These are phyloP conservation scores for Parachaetomium inaequale DNA, from an alignment of 495 filamentous ascomycete genomes.

Conservation along the genomic window DNA sequence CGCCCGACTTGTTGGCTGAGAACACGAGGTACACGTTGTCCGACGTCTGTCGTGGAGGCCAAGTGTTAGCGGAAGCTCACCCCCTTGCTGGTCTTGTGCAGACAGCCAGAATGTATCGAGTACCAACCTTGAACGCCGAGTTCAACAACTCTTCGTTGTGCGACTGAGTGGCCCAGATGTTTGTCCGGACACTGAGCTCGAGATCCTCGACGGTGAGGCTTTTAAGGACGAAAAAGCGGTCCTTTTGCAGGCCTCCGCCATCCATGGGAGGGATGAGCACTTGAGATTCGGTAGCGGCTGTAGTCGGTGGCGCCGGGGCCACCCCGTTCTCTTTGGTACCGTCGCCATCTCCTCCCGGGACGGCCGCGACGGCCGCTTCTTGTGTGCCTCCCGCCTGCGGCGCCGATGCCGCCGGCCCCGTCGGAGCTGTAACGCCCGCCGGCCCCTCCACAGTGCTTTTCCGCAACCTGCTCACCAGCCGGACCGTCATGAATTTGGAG, in stretches of 20 bases:
- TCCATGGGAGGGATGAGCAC: constrained; percentile 22
- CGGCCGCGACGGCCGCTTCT: too few relatives aligned
- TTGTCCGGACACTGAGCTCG: constrained; percentile 80
- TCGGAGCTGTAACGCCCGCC: constrained; percentile 48
- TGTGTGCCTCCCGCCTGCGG: constrained; percentile 19
- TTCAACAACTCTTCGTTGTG: constrained; percentile 88
- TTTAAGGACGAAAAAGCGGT: constrained; percentile 90
- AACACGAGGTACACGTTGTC: constrained; percentile 95
- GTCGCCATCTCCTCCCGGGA: not conserved
- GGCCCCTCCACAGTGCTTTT: constrained; percentile 56
- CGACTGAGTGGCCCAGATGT: constrained; percentile 90
- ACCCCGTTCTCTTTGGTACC: constrained; percentile 21
- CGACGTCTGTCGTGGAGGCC: constrained; percentile 50
- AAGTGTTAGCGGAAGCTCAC: not conserved
- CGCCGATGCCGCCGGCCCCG: constrained; percentile 48
- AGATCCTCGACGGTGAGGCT: constrained; percentile 94
- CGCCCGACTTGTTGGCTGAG: constrained; percentile 96
- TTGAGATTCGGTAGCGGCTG: constrained; percentile 14
- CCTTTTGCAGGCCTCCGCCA: constrained; percentile 41
- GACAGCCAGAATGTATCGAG: not conserved
- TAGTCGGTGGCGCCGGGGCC: too few relatives aligned
- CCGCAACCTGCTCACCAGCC: constrained; percentile 86
- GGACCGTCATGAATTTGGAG: constrained; percentile 80
- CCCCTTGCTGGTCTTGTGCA: not conserved
- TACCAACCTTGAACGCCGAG: constrained; percentile 75